Conservation (phyloP, 2,329 filamentous ascomycete species). For the Aspergillus flavus region DNA sequence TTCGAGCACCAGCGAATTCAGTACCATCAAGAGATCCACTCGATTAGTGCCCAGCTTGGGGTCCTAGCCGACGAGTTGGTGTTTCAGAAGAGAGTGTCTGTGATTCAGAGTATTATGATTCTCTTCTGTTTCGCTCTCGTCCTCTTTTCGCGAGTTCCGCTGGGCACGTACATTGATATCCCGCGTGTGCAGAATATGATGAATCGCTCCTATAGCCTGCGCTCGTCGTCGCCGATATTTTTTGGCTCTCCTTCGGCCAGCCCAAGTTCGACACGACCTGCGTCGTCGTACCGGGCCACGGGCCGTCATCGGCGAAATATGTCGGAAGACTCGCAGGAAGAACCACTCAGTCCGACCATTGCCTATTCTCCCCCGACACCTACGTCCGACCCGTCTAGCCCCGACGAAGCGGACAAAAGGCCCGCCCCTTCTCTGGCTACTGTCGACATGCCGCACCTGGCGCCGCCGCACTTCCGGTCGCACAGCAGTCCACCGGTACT, state of each 20-base stretch:
- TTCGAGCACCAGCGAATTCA: conserved; percentile 86
- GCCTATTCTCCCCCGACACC: conserved; percentile 45
- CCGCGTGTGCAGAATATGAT: conserved; percentile 52
- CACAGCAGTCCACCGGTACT: conserved; percentile 37
- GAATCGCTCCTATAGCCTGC: conserved; percentile 46
- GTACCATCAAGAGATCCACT: conserved; percentile 79
- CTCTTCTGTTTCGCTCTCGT: conserved; percentile 85
- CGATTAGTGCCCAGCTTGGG: conserved; percentile 77
- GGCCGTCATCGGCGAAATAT: conserved; percentile 32
- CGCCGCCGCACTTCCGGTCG: conserved; percentile 29
- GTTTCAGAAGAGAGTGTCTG: conserved; percentile 84
- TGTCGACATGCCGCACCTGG: conserved; percentile 26
- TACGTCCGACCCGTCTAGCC: conserved; percentile 31
- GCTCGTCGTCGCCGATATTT: conserved; percentile 37
- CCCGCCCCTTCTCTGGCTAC: conserved; percentile 7
- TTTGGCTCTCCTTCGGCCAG: conserved; percentile 41
- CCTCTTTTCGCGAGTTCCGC: conserved; percentile 65
- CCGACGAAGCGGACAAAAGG: conserved; percentile 13
- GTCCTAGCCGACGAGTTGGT: conserved; percentile 90
- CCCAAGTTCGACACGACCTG: conserved; percentile 38
- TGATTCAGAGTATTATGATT: conserved; percentile 85
- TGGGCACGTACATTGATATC: conserved; percentile 48
- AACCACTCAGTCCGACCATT: conserved; percentile 33
- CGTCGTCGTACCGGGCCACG: conserved; percentile 33
- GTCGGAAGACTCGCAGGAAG: conserved; percentile 39